A percentile compares a stretch with the other conserved stretches of the same genome.
Conservation (phyloP, 495 filamentous ascomycete genomes). For the Neurospora sp. region DNA sequence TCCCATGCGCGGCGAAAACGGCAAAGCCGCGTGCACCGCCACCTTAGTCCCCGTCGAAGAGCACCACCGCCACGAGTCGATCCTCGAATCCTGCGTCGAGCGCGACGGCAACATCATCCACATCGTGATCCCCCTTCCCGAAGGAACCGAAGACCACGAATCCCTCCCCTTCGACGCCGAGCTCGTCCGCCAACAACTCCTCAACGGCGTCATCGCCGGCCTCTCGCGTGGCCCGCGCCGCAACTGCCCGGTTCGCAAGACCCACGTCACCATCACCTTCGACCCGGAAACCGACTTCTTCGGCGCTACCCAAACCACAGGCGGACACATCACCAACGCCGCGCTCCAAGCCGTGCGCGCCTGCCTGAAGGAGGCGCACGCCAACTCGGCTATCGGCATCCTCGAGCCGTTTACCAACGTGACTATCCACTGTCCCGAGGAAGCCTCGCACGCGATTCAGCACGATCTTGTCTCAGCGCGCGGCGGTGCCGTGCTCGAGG, state of each 20-base stretch:
- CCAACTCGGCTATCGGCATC: slow-evolving; percentile 43
- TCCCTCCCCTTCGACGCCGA: slow-evolving; percentile 48
- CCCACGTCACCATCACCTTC: slow-evolving; percentile 57
- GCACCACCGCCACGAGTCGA: slow-evolving; percentile 23
- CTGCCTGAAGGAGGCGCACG: slow-evolving; percentile 49
- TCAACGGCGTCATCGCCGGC: slow-evolving; percentile 73
- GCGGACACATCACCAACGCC: slow-evolving; percentile 67
- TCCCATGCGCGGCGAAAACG: slow-evolving; percentile 66
- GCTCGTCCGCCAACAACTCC: slow-evolving; percentile 51
- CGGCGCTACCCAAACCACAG: slow-evolving; percentile 41
- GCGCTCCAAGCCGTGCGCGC: slow-evolving; percentile 59
- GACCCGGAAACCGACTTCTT: slow-evolving; percentile 56
- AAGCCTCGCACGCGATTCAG: slow-evolving; percentile 70
- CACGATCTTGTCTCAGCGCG: slow-evolving; percentile 76
- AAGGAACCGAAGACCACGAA: slow-evolving; percentile 13
- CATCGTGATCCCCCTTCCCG: slow-evolving; percentile 33
- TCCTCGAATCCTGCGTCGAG: slow-evolving; percentile 22
- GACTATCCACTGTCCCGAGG: slow-evolving; percentile 73
- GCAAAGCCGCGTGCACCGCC: slow-evolving; percentile 66
- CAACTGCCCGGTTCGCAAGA: slow-evolving; percentile 61
- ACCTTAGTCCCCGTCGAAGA: slow-evolving; percentile 49
- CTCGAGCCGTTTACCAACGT: slow-evolving; percentile 93
- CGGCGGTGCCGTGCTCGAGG: slow-evolving; percentile 75
- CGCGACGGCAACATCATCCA: slow-evolving; percentile 52
- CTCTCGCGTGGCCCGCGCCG: slow-evolving; percentile 75